Evolutionary conservation across 139 green algal genomes (phyloP).

Genomic region (Volvox reticuliferus): DNA sequence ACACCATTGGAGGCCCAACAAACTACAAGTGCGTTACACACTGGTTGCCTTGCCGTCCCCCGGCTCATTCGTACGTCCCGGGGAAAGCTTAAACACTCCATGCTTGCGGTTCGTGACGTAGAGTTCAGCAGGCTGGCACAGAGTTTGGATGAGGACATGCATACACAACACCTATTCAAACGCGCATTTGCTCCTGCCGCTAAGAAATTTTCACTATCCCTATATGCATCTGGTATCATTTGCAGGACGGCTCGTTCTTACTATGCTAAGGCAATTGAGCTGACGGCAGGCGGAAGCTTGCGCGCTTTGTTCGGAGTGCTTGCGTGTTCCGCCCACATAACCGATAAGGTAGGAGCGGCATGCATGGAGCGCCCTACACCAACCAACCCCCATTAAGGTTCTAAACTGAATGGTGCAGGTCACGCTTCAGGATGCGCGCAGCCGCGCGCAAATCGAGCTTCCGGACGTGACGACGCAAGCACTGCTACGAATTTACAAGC

Average conservation of each 20-base stretch:
- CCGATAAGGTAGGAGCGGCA: slow-evolving; percentile 60
- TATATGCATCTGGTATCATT: neutral
- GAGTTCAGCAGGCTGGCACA: too few species aligned
- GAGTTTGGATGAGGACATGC: too few species aligned
- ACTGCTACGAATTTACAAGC: slow-evolving; percentile 73
- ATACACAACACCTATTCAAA: neutral
- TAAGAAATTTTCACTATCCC: neutral
- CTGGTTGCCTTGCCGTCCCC: too few species aligned
- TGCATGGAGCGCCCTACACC: neutral
- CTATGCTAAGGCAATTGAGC: slow-evolving; percentile 83
- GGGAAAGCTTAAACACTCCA: too few species aligned
- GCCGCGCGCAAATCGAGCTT: slow-evolving; percentile 68
- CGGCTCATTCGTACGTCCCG: too few species aligned
- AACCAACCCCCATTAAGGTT: neutral
- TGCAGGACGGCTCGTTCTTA: slow-evolving; percentile 71
- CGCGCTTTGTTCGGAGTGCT: slow-evolving; percentile 63
- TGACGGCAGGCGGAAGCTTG: slow-evolving; percentile 60
- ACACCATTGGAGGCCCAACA: slow-evolving; percentile 71
- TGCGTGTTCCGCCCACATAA: slow-evolving; percentile 56
- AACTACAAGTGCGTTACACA: slow-evolving; percentile 45
- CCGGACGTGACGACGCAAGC: slow-evolving; percentile 62
- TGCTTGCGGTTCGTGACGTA: too few species aligned
- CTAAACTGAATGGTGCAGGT: slow-evolving; percentile 44
- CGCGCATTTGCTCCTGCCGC: neutral
- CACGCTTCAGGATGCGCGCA: slow-evolving; percentile 55